Base-by-base conservation (phyloP, 2,329 filamentous ascomycete species). In the Fusarium paranaense region DNA sequence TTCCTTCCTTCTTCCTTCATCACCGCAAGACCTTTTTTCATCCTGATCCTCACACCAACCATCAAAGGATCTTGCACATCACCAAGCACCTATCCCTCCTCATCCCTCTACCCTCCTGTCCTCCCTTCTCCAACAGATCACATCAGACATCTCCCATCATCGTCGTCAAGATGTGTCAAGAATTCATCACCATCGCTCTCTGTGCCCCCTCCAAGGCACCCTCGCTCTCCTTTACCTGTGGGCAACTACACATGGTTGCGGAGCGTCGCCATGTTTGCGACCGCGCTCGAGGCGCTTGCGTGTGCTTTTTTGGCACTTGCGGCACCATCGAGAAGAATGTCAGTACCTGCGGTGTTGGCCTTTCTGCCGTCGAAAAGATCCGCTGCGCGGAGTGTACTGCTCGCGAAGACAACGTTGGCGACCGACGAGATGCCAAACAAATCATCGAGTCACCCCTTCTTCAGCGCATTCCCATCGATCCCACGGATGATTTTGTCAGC, bases 251-350 rank as follows among this genome's bases (percentile, higher is more conserved):
- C 30, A 64, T 80, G 18, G 38, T 80, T 2, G 78, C 76, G 1
- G 22, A 57, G 2, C 35, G 69, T 0, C 73, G 72, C 0, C 3
- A 57, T 2, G 16, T 75, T 3, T 80, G 79, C 16, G 32, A 57
- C 4, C 14, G 56, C 0, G 75, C 78, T 0, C 42, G 25, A 0
- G 74, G 74, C 0, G 7, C 20, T 2, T 78, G 78, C 7, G 33
- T 72, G 8, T 79, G 78, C 66, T 78, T 65, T 52, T 75, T 79
- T 3, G 79, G 77, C 0, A 78, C 76, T 1, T 80, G 79, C 5
- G 78, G 79, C 2, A 32, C 0, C 0, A 32, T 79, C 7, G 33
- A 57, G 3, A 62, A 47, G 2, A 32, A 64, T 0, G n/a, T 65
- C 4, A 27, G 42, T 0, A 62, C 69, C 27, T 33, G 40, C 0